Conservation (phyloP, 2,329 filamentous ascomycete species). For the Aspergillus felis region DNA sequence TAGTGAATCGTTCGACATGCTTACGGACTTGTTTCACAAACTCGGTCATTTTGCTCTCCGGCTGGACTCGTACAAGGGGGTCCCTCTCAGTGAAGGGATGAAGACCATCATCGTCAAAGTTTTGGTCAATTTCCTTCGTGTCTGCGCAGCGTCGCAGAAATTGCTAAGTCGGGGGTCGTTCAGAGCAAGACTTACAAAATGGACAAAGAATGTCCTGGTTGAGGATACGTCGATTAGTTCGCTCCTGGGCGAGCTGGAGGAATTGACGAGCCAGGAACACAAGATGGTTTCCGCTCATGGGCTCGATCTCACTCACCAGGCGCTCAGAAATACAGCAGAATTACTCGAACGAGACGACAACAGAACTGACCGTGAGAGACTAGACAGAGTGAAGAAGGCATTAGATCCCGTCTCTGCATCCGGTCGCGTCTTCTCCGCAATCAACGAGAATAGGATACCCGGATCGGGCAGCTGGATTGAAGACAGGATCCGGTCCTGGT, state of each 20-base stretch:
- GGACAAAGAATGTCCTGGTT: constrained; percentile 5
- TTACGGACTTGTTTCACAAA: constrained; percentile 5
- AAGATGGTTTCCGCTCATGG: constrained; percentile 8
- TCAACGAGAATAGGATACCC: not conserved
- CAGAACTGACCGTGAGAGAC: not conserved
- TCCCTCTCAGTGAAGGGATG: constrained; percentile 5
- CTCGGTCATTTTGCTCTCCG: constrained; percentile 9
- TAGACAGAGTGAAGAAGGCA: not conserved
- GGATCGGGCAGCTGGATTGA: constrained; percentile 1
- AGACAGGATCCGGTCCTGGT: constrained; percentile 1
- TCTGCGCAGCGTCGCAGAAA: constrained; percentile 9
- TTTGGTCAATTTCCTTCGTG: constrained; percentile 6
- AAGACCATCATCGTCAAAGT: constrained; percentile 7
- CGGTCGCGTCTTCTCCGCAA: not conserved
- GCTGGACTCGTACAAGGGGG: constrained; percentile 6
- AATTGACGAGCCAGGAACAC: constrained; percentile 9
- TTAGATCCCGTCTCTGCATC: not conserved
- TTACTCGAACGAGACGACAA: not conserved
- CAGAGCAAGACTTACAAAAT: constrained; percentile 1
- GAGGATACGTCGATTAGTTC: constrained; percentile 1
- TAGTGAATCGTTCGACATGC: constrained; percentile 9
- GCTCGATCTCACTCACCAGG: constrained; percentile 5
- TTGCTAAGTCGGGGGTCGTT: constrained; percentile 6
- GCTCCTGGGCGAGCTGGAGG: constrained; percentile 3
- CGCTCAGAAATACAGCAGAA: not conserved